A percentile compares a stretch with the other conserved stretches of the same genome.
phyloP scores from a whole-genome alignment of 2,329 filamentous ascomycete species.

The Reticulascus tulasneorum region DNA sequence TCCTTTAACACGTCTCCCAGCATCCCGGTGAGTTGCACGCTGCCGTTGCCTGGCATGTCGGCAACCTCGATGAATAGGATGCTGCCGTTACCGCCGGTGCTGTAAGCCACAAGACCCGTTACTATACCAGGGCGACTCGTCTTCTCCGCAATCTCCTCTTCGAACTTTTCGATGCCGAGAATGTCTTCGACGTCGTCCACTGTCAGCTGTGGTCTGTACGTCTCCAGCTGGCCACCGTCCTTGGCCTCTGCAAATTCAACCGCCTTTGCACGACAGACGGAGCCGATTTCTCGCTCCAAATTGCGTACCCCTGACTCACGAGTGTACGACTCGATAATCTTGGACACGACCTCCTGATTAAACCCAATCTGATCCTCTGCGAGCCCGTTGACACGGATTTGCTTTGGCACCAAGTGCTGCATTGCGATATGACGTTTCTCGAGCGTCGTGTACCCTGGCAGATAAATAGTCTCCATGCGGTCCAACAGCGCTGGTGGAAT shows the following conservation, averaged over 20 bases:
- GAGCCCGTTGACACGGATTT: conserved; percentile 86
- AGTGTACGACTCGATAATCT: conserved; percentile 94
- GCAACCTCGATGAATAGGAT: conserved; percentile 98
- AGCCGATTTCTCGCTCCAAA: conserved; percentile 90
- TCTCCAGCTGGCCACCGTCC: conserved; percentile 63
- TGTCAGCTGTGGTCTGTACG: conserved; percentile 71
- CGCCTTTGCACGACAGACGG: conserved; percentile 90
- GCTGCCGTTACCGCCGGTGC: conserved; percentile 84
- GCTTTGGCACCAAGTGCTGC: conserved; percentile 93
- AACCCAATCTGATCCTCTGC: conserved; percentile 70
- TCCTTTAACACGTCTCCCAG: conserved; percentile 96
- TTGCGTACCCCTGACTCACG: conserved; percentile 95
- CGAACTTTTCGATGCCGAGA: conserved; percentile 86
- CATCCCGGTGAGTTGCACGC: conserved; percentile 92
- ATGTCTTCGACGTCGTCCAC: conserved; percentile 84
- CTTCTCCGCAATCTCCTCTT: conserved; percentile 92
- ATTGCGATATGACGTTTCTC: conserved; percentile 95
- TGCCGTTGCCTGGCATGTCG: conserved; percentile 90
- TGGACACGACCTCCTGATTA: conserved; percentile 80
- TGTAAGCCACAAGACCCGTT: conserved; percentile 93
- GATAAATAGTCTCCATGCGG: conserved; percentile 92
- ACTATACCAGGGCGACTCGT: conserved; percentile 83
- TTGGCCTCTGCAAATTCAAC: conserved; percentile 91
- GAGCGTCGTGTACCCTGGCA: conserved; percentile 92
- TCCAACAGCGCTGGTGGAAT: conserved; percentile 93